These are phyloP conservation scores for Hyphopichia homilentoma DNA, from an alignment of 805 yeast genomes.

Conservation along the genomic window DNA sequence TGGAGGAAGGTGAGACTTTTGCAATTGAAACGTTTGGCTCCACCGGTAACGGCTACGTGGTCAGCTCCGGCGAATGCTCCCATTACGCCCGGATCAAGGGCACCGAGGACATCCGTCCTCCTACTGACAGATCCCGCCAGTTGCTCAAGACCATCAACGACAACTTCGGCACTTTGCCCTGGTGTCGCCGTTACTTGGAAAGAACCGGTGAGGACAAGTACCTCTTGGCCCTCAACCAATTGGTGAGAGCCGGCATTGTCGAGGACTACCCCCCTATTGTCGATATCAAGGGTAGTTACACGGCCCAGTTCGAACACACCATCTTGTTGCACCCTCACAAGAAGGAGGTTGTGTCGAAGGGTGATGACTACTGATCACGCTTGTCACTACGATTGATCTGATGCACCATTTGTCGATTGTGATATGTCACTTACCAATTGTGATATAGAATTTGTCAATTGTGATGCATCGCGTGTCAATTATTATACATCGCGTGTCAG, in stretches of 20 bases:
- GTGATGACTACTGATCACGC: constrained; percentile 77
- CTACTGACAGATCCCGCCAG: constrained; percentile 65
- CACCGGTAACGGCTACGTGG: constrained; percentile 91
- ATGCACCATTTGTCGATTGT: too few species aligned
- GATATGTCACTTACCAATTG: too few species aligned
- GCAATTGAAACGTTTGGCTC: constrained; percentile 98
- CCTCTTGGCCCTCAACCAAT: constrained; percentile 75
- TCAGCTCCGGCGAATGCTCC: constrained; percentile 86
- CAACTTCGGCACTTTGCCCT: constrained; percentile 91
- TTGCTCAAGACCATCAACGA: constrained; percentile 67
- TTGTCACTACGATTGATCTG: too few species aligned
- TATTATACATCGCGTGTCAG: too few species aligned
- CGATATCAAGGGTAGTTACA: constrained; percentile 80
- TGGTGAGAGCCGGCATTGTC: constrained; percentile 83
- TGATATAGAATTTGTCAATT: too few species aligned
- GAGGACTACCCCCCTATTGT: constrained; percentile 92
- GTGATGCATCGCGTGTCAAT: too few species aligned
- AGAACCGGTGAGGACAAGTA: constrained; percentile 90
- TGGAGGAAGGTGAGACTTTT: constrained; percentile 98
- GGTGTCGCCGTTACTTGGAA: constrained; percentile 93
- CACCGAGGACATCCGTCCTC: constrained; percentile 35
- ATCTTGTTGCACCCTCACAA: constrained; percentile 82
- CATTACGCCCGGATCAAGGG: constrained; percentile 75
- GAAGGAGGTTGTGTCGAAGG: constrained; percentile 93
- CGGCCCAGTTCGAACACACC: constrained; percentile 97